A percentile compares a stretch with the other conserved stretches of the same genome.
Evolutionary conservation across 2,329 filamentous ascomycete genomes (phyloP).

Genomic region (Aspergillus sp.): DNA sequence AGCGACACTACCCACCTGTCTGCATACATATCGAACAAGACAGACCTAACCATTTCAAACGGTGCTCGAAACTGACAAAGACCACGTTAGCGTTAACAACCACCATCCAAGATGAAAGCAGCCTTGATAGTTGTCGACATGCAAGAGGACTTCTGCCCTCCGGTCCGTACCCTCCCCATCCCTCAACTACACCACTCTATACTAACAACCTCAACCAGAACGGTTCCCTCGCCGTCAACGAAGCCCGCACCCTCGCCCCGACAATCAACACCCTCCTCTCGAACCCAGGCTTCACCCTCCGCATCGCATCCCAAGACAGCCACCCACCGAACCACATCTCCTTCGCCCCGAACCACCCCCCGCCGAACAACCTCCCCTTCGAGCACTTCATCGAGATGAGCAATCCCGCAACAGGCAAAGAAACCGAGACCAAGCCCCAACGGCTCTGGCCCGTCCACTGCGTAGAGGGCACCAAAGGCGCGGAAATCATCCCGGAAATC

Average conservation of each 20-base stretch:
- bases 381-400: conserved; percentile 63
- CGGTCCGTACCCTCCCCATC: conserved; percentile 57
- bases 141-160: conserved; percentile 93
- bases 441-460: conserved; percentile 91
- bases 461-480: conserved; percentile 71
- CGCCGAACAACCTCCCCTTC: conserved; percentile 67
- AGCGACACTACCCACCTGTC: not conserved
- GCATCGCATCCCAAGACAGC: conserved; percentile 88
- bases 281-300: conserved; percentile 67
- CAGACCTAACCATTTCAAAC: not conserved
- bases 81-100: no score
- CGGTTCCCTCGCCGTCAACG: conserved; percentile 78
- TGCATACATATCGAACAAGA: not conserved
- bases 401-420: conserved; percentile 51
- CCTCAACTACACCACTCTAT: conserved; percentile 6
- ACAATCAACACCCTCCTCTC: conserved; percentile 73
- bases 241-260: conserved; percentile 69
- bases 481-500: conserved; percentile 72
- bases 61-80: no score
- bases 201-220: conserved; percentile 53
- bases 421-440: conserved; percentile 63
- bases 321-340: conserved; percentile 83
- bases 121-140: conserved; percentile 80
- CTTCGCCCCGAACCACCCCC: conserved; percentile 76
- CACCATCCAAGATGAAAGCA: conserved; percentile 35